A percentile compares a stretch with the other conserved stretches of the same genome.
These are phyloP conservation scores for Verticillium nonalfalfae DNA, from an alignment of 2,329 filamentous ascomycete species.

Conservation along the genomic window DNA sequence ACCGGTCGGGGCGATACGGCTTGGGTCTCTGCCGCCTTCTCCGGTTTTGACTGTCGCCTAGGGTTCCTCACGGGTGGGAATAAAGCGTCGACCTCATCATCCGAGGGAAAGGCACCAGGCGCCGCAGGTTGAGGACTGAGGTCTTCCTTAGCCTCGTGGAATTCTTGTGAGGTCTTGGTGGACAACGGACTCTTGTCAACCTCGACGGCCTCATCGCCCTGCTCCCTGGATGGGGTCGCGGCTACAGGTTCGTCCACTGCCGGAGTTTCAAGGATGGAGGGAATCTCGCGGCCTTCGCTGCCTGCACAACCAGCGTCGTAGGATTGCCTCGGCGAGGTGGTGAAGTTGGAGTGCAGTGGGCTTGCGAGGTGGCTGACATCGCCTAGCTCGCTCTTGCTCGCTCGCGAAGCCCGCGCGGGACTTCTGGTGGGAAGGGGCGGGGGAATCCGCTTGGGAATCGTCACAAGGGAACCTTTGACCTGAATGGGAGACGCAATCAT, in stretches of 20 bases:
- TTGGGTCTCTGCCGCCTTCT: not conserved
- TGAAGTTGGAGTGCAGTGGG: conserved; percentile 44
- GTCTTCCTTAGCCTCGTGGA: not conserved
- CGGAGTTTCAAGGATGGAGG: conserved; percentile 15
- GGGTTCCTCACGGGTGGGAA: not conserved
- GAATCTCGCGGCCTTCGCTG: conserved; percentile 8
- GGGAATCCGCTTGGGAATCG: conserved; percentile 72
- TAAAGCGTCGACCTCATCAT: not conserved
- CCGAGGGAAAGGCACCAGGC: not conserved
- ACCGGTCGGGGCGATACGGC: not conserved
- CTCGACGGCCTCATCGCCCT: conserved; percentile 13
- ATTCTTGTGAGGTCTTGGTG: not conserved
- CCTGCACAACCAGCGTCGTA: conserved; percentile 11
- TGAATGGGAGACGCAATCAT: conserved; percentile 58
- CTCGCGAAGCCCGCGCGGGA: conserved; percentile 55
- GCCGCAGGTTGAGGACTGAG: not conserved
- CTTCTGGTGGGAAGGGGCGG: conserved; percentile 75
- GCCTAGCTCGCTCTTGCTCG: conserved; percentile 51
- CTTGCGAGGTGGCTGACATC: conserved; percentile 47
- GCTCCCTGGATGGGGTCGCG: conserved; percentile 11
- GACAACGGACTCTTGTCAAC: conserved; percentile 1
- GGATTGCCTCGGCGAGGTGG: conserved; percentile 8
- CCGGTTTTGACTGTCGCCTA: not conserved
- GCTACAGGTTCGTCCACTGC: not conserved
- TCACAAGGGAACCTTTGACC: conserved; percentile 74